phyloP scores from a whole-genome alignment of 116 monocot genomes.

The Zostera marina region DNA sequence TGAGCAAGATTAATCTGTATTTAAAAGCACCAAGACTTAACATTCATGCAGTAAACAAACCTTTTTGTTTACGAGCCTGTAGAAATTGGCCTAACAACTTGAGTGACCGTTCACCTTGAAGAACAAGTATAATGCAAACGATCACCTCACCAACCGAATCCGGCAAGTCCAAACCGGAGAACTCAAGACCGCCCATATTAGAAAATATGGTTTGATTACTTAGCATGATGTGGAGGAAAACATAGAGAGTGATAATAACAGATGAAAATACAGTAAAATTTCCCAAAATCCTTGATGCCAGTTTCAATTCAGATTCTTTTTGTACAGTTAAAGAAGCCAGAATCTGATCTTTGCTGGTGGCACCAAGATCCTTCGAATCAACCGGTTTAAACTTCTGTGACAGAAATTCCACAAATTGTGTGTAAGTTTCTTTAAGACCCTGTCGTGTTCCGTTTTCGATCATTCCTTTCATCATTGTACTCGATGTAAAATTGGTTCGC shows the following conservation, averaged over 20 bases:
- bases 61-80: conserved; percentile 68
- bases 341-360: conserved; percentile 53
- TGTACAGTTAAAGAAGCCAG: conserved; percentile 59
- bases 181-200: conserved; percentile 64
- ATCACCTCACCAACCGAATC: conserved; percentile 88
- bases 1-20: no score
- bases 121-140: conserved; percentile 65
- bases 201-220: conserved; percentile 24
- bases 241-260: conserved; percentile 35
- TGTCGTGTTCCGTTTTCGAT: conserved; percentile 90
- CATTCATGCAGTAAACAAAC: conserved; percentile 5
- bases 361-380: conserved; percentile 37
- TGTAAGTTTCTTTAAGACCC: conserved; percentile 70
- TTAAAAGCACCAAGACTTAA: no score
- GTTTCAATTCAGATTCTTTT: conserved; percentile 58
- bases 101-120: conserved; percentile 68
- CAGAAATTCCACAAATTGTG: conserved; percentile 39
- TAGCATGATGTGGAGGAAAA: conserved; percentile 48
- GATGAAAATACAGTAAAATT: conserved; percentile 63
- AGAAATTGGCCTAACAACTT: conserved; percentile 58
- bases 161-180: conserved; percentile 80
- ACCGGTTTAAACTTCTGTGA: conserved; percentile 46
- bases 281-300: conserved; percentile 53
- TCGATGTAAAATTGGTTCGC: conserved; percentile 75
- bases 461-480: conserved; percentile 96